These are phyloP conservation scores for Tribonema minus DNA, from an alignment of 108 stramenopile genomes.

Conservation along the genomic window DNA sequence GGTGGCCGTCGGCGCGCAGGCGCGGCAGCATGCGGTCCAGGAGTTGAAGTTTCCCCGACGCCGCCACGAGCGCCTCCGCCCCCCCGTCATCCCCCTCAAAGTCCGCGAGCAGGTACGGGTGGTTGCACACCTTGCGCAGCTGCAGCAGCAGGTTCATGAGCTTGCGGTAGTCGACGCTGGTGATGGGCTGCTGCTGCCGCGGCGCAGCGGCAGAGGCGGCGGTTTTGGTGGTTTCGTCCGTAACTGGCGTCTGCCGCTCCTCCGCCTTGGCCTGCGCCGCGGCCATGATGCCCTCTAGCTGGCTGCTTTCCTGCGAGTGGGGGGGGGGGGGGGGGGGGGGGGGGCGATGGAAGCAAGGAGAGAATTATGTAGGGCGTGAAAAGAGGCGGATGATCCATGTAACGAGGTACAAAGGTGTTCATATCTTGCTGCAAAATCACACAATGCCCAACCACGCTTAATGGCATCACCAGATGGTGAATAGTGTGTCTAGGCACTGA, in stretches of 20 bases:
- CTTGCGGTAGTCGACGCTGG: conserved; percentile 37
- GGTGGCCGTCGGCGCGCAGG: conserved; percentile 45
- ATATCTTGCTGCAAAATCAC: too few species aligned
- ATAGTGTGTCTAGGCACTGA: too few species aligned
- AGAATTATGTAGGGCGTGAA: too few species aligned
- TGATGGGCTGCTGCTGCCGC: background rate
- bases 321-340: too few species aligned
- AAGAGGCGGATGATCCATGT: too few species aligned
- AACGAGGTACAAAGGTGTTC: too few species aligned
- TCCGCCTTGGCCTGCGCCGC: background rate
- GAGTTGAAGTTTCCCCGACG: conserved; percentile 53
- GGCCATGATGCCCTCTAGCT: conserved; percentile 12
- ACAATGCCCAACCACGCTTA: too few species aligned
- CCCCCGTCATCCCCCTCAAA: conserved; percentile 9
- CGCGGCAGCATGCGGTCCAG: conserved; percentile 54
- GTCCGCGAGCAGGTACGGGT: conserved; percentile 48
- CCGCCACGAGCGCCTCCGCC: conserved; percentile 47
- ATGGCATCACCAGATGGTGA: too few species aligned
- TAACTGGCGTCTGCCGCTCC: background rate
- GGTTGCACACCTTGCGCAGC: conserved; percentile 56
- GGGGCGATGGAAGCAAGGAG: too few species aligned
- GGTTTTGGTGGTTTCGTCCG: background rate
- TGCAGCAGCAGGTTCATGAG: conserved; percentile 55
- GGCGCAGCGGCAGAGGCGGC: background rate
- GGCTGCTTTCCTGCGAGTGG: conserved; percentile 1